phyloP scores from a whole-genome alignment of 225 moss, liverwort and hornwort species.

The Pleurozium schreberi region DNA sequence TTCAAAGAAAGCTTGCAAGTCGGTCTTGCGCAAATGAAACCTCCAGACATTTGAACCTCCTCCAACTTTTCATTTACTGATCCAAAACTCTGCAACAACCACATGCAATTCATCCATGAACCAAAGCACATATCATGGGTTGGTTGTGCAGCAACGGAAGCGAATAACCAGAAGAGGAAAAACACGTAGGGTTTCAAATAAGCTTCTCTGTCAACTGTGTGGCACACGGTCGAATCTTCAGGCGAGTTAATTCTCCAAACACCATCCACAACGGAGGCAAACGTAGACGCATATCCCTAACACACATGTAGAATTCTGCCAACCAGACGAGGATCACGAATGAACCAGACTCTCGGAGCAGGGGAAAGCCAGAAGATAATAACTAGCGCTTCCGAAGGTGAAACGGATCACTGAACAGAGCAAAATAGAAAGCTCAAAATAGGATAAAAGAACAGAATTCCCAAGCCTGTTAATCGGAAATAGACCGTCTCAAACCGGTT shows the following conservation, averaged over 20 bases:
- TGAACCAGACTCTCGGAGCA: not conserved
- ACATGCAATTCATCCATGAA: not conserved
- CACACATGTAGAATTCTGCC: not conserved
- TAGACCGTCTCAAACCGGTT: not conserved
- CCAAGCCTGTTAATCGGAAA: not conserved
- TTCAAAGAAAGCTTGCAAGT: not conserved
- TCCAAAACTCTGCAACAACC: too few species aligned
- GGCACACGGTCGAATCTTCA: not conserved
- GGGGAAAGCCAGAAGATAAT: not conserved
- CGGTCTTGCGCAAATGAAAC: not conserved
- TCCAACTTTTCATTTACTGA: not conserved
- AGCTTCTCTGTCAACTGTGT: not conserved
- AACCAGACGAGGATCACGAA: not conserved
- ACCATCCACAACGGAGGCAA: not conserved
- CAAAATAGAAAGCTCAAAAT: not conserved
- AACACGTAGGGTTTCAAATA: not conserved
- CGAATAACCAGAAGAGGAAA: not conserved
- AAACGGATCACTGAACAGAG: not conserved
- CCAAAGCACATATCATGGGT: not conserved
- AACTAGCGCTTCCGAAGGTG: too few species aligned
- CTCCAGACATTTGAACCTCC: not conserved
- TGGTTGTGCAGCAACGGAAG: not conserved
- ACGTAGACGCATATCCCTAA: not conserved
- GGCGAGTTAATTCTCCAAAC: not conserved
- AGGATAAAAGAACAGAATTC: not conserved